Base-by-base conservation (phyloP, 257 asterid species). In the Orobanche coerulescens region DNA sequence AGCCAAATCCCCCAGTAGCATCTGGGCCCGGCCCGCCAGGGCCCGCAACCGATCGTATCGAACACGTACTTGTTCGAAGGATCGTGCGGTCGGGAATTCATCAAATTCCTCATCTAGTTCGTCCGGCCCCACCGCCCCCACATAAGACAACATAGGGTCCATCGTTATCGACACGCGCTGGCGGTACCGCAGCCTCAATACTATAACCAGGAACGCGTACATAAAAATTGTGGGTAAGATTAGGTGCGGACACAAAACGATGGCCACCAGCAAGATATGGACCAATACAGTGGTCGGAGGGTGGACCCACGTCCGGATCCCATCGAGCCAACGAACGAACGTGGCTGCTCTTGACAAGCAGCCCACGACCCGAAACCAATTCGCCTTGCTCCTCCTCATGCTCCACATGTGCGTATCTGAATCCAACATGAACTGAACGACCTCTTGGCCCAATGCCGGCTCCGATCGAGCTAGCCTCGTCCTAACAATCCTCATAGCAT, bases 351-450 rank as follows among this genome's bases (percentile, higher is more conserved):
- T 78, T 0, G 96, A 85, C 50, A 90, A 63, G 76, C 95, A 90
- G 4, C 95, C 88, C 0, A 86, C 76, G 1, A 90, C 84, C 6
- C 97, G 71, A 48, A 86, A 87, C 97, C 97, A 90, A 59, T 90
- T 90, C 0, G 96, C 95, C 82, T 90, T 90, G 78, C 97, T 85
- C 4, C 95, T 67, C 55, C 97, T 80, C 95, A 90, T 81, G 80
- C 96, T 90, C 97, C 96, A 90, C 75, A 85, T 78, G 48, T 87
- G 94, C 57, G 74, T 80, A 61, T 90, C 95, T 1, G 95, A 75
- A 48, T 90, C 97, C 68, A 90, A 55, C 90, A 90, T 85, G 75
- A 76, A 90, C 48, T 90, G 96, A 1, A 90, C 96, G 49, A 90
- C 97, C 70, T 87, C 96, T 25, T 79, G 95, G 6, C 93, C 96